Conservation (phyloP, 805 yeast species). For the Grigorovia yakushimaensis region DNA sequence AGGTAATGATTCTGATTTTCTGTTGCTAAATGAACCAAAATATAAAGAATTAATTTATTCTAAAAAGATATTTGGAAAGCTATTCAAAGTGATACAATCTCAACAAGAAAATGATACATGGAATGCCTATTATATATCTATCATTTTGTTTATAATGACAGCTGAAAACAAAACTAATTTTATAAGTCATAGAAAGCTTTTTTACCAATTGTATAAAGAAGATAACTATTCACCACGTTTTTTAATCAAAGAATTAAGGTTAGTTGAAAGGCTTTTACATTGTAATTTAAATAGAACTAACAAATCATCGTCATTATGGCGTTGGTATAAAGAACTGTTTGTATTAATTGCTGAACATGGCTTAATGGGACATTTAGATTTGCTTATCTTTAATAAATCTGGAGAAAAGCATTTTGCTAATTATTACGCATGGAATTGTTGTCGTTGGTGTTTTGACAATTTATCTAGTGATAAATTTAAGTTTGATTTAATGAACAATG, state of each 20-base stretch:
- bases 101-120: neutral
- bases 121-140: conserved; percentile 18
- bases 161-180: conserved; percentile 30
- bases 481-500: conserved; percentile 5
- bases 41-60: conserved; percentile 29
- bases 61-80: conserved; percentile 20
- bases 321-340: conserved; percentile 24
- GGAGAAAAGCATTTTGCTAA: conserved; percentile 29
- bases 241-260: conserved; percentile 13
- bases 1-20: conserved; percentile 1
- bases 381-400: conserved; percentile 14
- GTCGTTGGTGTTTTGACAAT: conserved; percentile 26
- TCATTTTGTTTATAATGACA: conserved; percentile 29
- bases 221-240: conserved; percentile 1
- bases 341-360: conserved; percentile 2
- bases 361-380: too few species aligned
- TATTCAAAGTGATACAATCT: conserved; percentile 28
- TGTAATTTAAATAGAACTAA: conserved; percentile 29
- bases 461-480: conserved; percentile 7
- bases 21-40: conserved; percentile 7
- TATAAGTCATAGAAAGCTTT: conserved; percentile 23
- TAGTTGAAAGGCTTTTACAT: conserved; percentile 20
- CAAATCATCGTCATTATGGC: conserved; percentile 34
- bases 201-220: conserved; percentile 5
- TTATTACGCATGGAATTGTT: conserved; percentile 34